Base-by-base conservation (phyloP, 805 yeast genomes). In the Starmerella geochares region DNA sequence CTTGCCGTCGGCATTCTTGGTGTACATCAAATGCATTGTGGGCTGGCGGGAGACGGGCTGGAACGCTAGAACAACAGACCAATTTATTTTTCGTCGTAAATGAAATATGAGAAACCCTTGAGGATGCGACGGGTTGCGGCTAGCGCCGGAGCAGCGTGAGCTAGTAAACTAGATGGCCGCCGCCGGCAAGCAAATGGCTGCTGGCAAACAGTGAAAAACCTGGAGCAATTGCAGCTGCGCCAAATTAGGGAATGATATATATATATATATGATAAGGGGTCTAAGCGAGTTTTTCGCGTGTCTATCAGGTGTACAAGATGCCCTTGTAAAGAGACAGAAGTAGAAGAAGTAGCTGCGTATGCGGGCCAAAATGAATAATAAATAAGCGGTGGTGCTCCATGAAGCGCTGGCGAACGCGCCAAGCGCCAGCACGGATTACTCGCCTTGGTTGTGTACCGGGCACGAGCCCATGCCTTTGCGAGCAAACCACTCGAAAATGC, bases 21-120 rank as follows among this genome's bases (percentile, higher is more conserved):
- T 88, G 87, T 84, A 92, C 99, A 92, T 92, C 70, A 92, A 83
- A 83, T 92, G 98, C 99, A 92, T 92, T 55, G 69, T 67, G 53
- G 28, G 38, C 25, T 29, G 36, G 13, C 25, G 7, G 19, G 14
- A 8, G 42, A 14, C 21, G 13, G 20, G 19, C 19, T 19, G 11
- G 16, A 8, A 9, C 29, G 23, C 20, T 17, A 6, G 21, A 14
- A 8, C 20, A 14, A 13, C 19, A 16, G 33, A 10, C 33, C 14
- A 11, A 17, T 27, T 5, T 40, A 16, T 27, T 40, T 40, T 40
- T 40, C 33, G 24, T 23, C 13, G 5, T 17, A 5, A n/a, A 10
- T 20, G 17, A 20, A 17, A 33, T 17, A 17, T 16, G 16, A n/a
- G 6, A 11, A 17, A 33, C 20, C 37, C 37, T 17, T 33, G 37